Conservation (phyloP, 306 rosid species). For the Sechiopsis laciniata region DNA sequence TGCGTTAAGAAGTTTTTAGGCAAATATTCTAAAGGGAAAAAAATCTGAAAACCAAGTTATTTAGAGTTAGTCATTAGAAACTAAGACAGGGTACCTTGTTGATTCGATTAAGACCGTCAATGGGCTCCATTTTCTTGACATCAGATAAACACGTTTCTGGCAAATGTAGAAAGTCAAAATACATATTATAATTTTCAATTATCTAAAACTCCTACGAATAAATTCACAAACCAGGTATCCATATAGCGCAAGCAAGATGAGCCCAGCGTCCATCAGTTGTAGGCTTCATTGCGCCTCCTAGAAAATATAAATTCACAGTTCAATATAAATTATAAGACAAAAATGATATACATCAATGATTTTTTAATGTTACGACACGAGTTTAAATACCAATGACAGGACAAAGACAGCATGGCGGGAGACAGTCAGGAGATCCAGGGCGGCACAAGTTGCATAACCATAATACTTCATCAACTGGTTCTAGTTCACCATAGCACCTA, state of each 20-base stretch:
- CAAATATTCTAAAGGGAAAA: no score
- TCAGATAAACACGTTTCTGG: slow-evolving; percentile 98
- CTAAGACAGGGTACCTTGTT: slow-evolving; percentile 48
- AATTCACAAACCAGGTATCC: slow-evolving; percentile 88
- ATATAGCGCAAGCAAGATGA: slow-evolving; percentile 98
- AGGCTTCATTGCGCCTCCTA: slow-evolving; percentile 99
- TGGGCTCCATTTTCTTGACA: slow-evolving; percentile 94
- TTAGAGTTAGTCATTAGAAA: not conserved
- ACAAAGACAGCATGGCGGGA: slow-evolving; percentile 89
- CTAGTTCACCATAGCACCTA: slow-evolving; percentile 91
- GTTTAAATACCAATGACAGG: slow-evolving; percentile 75
- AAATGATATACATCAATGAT: slow-evolving; percentile 17
- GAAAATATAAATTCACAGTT: slow-evolving; percentile 28
- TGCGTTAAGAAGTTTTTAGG: not conserved
- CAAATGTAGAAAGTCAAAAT: slow-evolving; percentile 27
- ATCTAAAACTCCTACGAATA: slow-evolving; percentile 23
- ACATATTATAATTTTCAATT: slow-evolving; percentile 14
- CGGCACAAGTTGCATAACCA: slow-evolving; percentile 98
- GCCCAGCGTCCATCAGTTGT: slow-evolving; percentile 99
- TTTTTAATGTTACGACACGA: not conserved
- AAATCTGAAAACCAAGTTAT: not conserved
- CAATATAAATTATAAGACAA: slow-evolving; percentile 18
- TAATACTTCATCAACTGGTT: slow-evolving; percentile 78
- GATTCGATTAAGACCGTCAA: slow-evolving; percentile 86
- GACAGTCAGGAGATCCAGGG: slow-evolving; percentile 59